Evolutionary conservation across 2,329 filamentous ascomycete genomes (phyloP).

Genomic region (Stachybotrys elegans): DNA sequence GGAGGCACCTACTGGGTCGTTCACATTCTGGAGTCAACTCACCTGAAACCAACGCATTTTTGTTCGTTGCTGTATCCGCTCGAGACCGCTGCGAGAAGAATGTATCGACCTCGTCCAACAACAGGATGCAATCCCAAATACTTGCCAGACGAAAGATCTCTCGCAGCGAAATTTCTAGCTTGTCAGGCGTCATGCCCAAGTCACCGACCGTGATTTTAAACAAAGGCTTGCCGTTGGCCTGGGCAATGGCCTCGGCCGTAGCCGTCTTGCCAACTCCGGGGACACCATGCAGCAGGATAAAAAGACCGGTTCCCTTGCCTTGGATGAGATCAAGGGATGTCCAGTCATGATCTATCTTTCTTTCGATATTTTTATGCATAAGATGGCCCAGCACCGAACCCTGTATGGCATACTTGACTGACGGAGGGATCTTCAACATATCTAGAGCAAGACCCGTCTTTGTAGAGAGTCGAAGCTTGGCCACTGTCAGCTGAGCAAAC

Average conservation of each 20-base stretch:
- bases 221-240: background rate
- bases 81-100: background rate
- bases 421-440: background rate
- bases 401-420: background rate
- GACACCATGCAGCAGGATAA: constrained; percentile 1
- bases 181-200: background rate
- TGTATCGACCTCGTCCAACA: constrained; percentile 1
- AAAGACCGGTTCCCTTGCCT: background rate
- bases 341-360: background rate
- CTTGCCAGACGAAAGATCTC: background rate
- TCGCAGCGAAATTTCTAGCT: background rate
- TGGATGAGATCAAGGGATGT: background rate
- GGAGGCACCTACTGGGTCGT: background rate
- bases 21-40: background rate
- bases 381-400: background rate
- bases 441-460: background rate
- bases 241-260: background rate
- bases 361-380: background rate
- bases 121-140: background rate
- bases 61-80: background rate
- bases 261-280: constrained; percentile 1
- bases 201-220: background rate
- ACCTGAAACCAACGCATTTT: constrained; percentile 2
- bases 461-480: background rate
- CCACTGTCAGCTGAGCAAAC: background rate